Evolutionary conservation across 1,284 basidiomycete genomes (phyloP).

Genomic region (Fistulinella cinereoalba): DNA sequence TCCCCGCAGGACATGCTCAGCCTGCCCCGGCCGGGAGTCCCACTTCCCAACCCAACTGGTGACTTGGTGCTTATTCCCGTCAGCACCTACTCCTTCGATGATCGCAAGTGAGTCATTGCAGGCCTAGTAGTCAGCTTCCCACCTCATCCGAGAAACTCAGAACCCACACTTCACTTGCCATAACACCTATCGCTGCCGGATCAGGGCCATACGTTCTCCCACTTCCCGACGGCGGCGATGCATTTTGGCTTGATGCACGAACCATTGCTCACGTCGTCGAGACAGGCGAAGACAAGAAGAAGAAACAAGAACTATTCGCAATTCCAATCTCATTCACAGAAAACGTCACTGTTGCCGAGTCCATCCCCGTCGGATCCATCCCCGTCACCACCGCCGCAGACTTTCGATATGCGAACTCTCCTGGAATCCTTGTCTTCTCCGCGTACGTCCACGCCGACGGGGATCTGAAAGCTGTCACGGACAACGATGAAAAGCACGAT

Average conservation of each 20-base stretch:
- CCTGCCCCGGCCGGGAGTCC: conserved; percentile 67
- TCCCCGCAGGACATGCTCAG: conserved; percentile 71
- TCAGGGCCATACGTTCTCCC: conserved; percentile 50
- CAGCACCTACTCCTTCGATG: conserved; percentile 65
- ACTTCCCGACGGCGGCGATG: conserved; percentile 62
- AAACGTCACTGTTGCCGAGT: conserved; percentile 33
- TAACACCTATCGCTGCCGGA: conserved; percentile 53
- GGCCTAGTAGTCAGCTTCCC: not conserved
- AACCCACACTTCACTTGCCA: conserved; percentile 65
- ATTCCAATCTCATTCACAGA: conserved; percentile 46
- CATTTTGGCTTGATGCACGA: conserved; percentile 70
- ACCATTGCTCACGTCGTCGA: conserved; percentile 68
- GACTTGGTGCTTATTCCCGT: conserved; percentile 66
- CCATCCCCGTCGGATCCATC: conserved; percentile 53
- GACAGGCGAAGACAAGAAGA: conserved; percentile 43
- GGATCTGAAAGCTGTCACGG: conserved; percentile 60
- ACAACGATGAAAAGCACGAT: conserved; percentile 69
- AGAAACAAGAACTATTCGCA: conserved; percentile 56
- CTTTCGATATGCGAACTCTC: conserved; percentile 59
- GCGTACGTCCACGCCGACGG: conserved; percentile 76
- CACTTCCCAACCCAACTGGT: conserved; percentile 62
- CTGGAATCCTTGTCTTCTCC: conserved; percentile 67
- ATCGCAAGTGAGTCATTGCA: conserved; percentile 60
- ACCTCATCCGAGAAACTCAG: conserved; percentile 39
- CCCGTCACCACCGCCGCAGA: conserved; percentile 64